phyloP scores from a whole-genome alignment of 805 yeast genomes.

The Candida anglica region DNA sequence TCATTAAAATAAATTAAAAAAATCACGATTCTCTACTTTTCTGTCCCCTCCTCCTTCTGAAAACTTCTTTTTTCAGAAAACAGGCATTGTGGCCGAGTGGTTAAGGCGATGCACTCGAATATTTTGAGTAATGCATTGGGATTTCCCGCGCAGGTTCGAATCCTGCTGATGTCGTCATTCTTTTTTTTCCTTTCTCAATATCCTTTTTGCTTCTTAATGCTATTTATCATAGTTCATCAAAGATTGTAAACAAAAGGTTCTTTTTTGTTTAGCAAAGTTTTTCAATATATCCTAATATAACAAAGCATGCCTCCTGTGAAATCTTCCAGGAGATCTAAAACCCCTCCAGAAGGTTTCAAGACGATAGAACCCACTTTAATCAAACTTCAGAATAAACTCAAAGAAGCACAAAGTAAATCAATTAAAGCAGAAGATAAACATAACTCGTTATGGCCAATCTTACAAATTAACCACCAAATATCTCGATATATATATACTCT shows the following conservation, averaged over 20 bases:
- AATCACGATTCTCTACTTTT: not conserved
- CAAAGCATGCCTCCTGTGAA: slow-evolving; percentile 43
- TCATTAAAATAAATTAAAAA: not conserved
- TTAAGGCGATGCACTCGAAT: slow-evolving; percentile 16
- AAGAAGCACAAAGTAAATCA: slow-evolving; percentile 37
- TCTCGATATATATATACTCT: slow-evolving; percentile 73
- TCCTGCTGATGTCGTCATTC: slow-evolving; percentile 41
- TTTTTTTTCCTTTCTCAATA: slow-evolving; percentile 8
- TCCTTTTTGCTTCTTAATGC: not conserved
- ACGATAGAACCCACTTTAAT: slow-evolving; percentile 63
- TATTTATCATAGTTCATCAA: not conserved
- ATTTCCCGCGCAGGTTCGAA: slow-evolving; percentile 21
- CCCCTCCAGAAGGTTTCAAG: slow-evolving; percentile 72
- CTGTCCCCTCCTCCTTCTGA: too few species aligned
- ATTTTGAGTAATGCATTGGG: slow-evolving; percentile 13
- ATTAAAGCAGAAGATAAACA: slow-evolving; percentile 45
- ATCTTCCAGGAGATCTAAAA: slow-evolving; percentile 37
- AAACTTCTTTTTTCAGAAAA: too few species aligned
- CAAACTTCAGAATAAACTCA: slow-evolving; percentile 56
- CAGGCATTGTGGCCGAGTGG: slow-evolving; percentile 15
- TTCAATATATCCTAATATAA: not conserved
- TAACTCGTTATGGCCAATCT: slow-evolving; percentile 66
- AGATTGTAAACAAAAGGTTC: too few species aligned
- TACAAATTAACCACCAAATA: slow-evolving; percentile 67
- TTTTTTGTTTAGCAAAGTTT: too few species aligned